A percentile compares a stretch with the other conserved stretches of the same genome.
phyloP scores from a whole-genome alignment of 495 filamentous ascomycete genomes.

The Aspergillus nanangensis region DNA sequence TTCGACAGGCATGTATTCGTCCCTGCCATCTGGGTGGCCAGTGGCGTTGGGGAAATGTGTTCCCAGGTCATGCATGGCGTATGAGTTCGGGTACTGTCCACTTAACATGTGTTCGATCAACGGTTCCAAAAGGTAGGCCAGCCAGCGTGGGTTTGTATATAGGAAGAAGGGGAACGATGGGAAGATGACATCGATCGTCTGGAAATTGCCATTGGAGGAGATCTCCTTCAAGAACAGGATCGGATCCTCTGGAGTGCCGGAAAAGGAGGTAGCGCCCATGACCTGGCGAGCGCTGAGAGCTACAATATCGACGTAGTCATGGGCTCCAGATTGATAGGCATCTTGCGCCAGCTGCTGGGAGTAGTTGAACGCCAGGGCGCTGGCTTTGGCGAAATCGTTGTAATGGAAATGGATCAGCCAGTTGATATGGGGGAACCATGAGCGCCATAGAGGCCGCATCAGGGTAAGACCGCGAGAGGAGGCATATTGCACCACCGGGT shows the following conservation, averaged over 20 bases:
- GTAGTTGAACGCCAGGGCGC: constrained; percentile 66
- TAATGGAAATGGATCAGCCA: constrained; percentile 73
- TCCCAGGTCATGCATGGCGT: constrained; percentile 93
- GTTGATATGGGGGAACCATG: constrained; percentile 61
- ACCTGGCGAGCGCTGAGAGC: constrained; percentile 88
- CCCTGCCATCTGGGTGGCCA: constrained; percentile 78
- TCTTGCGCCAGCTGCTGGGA: constrained; percentile 72
- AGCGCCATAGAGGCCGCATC: constrained; percentile 86
- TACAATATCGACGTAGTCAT: constrained; percentile 70
- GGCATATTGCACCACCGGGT: constrained; percentile 83
- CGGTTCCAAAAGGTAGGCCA: constrained; percentile 86
- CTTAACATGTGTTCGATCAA: constrained; percentile 87
- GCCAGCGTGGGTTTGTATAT: constrained; percentile 90
- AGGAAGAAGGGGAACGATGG: constrained; percentile 92
- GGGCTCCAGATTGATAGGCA: constrained; percentile 53
- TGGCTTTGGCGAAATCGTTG: constrained; percentile 61
- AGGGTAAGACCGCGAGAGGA: constrained; percentile 71
- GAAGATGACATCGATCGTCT: constrained; percentile 97
- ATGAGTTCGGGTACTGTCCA: constrained; percentile 85
- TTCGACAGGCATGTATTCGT: constrained; percentile 97
- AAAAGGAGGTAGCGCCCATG: constrained; percentile 83
- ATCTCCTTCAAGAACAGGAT: constrained; percentile 94
- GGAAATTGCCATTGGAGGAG: constrained; percentile 88
- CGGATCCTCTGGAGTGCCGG: constrained; percentile 78
- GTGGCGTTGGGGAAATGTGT: constrained; percentile 88